These are phyloP conservation scores for Aureobasidium sp. DNA, from an alignment of 2,329 filamentous ascomycete species.

Conservation along the genomic window DNA sequence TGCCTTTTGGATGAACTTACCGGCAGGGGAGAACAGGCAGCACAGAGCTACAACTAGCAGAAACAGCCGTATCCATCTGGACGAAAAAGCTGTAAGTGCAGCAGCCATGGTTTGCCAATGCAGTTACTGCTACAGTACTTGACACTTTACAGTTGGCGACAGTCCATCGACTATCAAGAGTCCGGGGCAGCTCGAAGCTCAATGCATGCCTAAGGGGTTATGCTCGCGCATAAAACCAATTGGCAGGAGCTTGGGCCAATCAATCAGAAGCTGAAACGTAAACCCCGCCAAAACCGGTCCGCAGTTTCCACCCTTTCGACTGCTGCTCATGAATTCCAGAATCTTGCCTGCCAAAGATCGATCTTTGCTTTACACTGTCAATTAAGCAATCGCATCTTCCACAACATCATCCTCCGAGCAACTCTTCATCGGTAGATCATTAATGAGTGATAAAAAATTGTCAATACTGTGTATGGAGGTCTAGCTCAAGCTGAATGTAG, in stretches of 20 bases:
- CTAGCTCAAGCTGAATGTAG: no score
- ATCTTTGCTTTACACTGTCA: constrained; percentile 29
- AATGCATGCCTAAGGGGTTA: no score
- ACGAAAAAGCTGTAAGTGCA: constrained; percentile 34
- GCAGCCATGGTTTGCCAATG: not conserved
- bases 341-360: not conserved
- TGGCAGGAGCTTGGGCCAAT: not conserved
- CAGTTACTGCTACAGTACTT: not conserved
- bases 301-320: not conserved
- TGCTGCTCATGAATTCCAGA: constrained; percentile 3
- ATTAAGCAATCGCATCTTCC: constrained; percentile 21
- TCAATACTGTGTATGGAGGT: no score
- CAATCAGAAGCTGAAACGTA: no score
- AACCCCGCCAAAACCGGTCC: no score
- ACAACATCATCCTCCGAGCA: constrained; percentile 61
- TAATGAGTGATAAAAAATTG: no score
- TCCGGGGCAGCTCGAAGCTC: not conserved
- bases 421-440: constrained; percentile 49
- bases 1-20: constrained; percentile 39
- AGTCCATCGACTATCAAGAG: no score
- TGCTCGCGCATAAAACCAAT: no score
- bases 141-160: not conserved
- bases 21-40: constrained; percentile 54
- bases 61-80: constrained; percentile 57
- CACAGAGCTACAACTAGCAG: constrained; percentile 51